Conservation (phyloP, 371 early-diverging fungal species). For the Mucor mucedo region DNA sequence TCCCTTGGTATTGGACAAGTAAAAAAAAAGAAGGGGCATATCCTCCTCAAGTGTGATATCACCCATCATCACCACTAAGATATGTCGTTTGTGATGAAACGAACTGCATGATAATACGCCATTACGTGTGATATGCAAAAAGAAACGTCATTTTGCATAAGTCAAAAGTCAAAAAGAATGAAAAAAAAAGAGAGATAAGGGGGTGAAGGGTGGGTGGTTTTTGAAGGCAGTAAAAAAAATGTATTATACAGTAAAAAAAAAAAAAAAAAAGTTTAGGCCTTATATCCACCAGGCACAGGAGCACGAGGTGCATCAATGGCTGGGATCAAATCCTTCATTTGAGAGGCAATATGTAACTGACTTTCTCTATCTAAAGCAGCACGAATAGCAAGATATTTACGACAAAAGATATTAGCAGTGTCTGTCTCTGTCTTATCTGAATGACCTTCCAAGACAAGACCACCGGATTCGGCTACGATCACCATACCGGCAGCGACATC, state of each 20-base stretch:
- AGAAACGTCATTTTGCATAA: too few species aligned
- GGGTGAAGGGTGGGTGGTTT: too few species aligned
- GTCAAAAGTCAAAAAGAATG: too few species aligned
- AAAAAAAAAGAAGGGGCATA: too few species aligned
- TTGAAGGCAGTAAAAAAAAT: too few species aligned
- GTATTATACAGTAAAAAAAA: too few species aligned
- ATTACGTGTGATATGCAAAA: too few species aligned
- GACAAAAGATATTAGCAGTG: slow-evolving; percentile 53
- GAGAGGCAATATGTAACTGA: slow-evolving; percentile 41
- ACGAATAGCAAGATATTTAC: slow-evolving; percentile 58
- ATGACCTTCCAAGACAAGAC: slow-evolving; percentile 67
- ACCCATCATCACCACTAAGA: background rate
- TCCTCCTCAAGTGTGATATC: too few species aligned
- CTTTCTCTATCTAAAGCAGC: slow-evolving; percentile 30
- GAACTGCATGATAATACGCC: too few species aligned
- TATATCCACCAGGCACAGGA: slow-evolving; percentile 56
- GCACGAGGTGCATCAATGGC: slow-evolving; percentile 48
- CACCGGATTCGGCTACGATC: slow-evolving; percentile 78
- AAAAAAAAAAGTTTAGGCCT: slow-evolving; percentile 5
- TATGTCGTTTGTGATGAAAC: background rate
- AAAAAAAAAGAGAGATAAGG: too few species aligned
- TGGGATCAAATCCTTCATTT: slow-evolving; percentile 53
- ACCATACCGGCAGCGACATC: slow-evolving; percentile 83
- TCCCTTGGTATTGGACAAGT: too few species aligned
- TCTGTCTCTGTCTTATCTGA: slow-evolving; percentile 20